Conservation (phyloP, 73 alveolate species). For the Blepharisma stoltei region DNA sequence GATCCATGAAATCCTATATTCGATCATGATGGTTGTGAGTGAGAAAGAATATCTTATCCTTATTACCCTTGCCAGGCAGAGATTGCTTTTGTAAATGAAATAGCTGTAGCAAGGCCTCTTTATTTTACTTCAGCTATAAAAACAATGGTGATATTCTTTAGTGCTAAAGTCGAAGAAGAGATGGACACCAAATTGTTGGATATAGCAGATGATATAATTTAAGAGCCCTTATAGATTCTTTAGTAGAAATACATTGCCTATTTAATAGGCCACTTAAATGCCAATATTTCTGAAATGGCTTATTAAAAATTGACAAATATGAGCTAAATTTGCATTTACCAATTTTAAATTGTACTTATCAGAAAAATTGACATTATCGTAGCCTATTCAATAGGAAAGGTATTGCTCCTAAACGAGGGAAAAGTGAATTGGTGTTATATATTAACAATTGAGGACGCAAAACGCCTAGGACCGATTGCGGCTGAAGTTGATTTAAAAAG, state of each 20-base stretch:
- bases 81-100: neutral
- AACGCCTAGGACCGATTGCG: neutral
- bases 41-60: neutral
- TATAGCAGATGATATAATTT: neutral
- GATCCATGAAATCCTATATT: neutral
- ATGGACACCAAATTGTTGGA: neutral
- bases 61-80: neutral
- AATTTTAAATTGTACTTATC: too few species aligned
- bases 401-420: too few species aligned
- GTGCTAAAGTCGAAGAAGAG: neutral
- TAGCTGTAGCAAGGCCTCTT: constrained; percentile 26
- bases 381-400: too few species aligned
- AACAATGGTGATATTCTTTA: neutral
- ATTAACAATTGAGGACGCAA: neutral
- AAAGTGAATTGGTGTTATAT: too few species aligned
- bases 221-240: too few species aligned
- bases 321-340: too few species aligned
- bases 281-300: too few species aligned
- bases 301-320: too few species aligned
- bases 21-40: too few species aligned
- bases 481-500: neutral
- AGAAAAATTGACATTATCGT: too few species aligned
- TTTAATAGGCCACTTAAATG: too few species aligned
- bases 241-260: too few species aligned
- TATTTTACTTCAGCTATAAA: neutral